Base-by-base conservation (phyloP, 495 filamentous ascomycete genomes). In the Hypomontagnella monticulosa region DNA sequence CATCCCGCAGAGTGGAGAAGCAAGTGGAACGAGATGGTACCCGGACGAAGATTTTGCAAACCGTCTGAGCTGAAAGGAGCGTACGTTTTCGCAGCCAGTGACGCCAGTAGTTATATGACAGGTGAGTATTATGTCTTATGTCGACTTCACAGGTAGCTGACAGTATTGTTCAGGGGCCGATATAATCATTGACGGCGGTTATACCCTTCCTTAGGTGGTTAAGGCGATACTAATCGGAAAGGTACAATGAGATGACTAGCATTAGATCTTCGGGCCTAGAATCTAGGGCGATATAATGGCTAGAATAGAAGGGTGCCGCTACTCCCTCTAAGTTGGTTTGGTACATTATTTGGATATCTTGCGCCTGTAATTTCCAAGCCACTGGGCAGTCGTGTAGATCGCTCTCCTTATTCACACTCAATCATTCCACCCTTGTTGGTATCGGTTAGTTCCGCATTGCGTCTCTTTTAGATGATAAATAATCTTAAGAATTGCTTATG, bases 21-120 rank as follows among this genome's bases (percentile, higher is more conserved):
- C 14, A 2, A 51, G 18, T 71, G 71, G 71, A 48, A 61, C 18
- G 36, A 52, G 15, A 71, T 73, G 71, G 42, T 73, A 41, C 71
- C 68, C 5, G 68, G 60, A 7, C 61, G 32, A 16, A 66, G 71
- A 18, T 63, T 73, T 23, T 73, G 87, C 40, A 75, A 88, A 43
- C 84, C 87, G 2, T 83, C 88, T 73, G 88, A 90, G 74, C 71
- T 89, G 15, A 90, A 90, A 78, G 87, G 86, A 4, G 86, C 85
- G 8, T 90, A 89, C 71, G 85, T 89, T 10, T 90, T 89, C 67
- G 70, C 89, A 61, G 78, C 75, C 41, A 84, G 81, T 49, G 87
- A 90, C 71, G 88, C 88, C 11, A 84, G 85, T 61, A 73, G 70
- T 15, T 73, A 73, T 14, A 66, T 71, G 68, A 73, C 68, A 33